Conservation (phyloP, 192 early-diverging fungal species). For the Backusella parvicylindrica region DNA sequence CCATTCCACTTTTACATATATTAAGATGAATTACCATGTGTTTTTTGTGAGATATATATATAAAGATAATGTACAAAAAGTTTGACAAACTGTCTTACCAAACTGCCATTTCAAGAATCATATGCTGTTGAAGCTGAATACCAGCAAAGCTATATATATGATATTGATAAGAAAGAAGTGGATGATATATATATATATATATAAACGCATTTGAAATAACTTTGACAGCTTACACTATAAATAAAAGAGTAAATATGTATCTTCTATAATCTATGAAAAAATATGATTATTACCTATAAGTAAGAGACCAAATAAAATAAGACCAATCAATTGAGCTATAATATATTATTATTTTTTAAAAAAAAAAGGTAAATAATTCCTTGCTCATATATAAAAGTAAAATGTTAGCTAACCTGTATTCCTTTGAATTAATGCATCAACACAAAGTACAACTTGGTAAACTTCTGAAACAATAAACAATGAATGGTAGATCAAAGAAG, state of each 20-base stretch:
- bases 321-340: slow-evolving; percentile 30
- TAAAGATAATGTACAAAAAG: background rate
- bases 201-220: too few species aligned
- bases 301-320: slow-evolving; percentile 31
- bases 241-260: background rate
- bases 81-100: slow-evolving; percentile 14
- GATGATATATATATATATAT: too few species aligned
- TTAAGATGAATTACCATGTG: background rate
- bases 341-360: too few species aligned
- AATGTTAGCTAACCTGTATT: slow-evolving; percentile 29
- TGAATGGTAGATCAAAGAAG: slow-evolving; percentile 39
- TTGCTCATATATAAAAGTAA: background rate
- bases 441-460: slow-evolving; percentile 33
- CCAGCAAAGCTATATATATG: slow-evolving; percentile 27
- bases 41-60: background rate
- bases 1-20: slow-evolving; percentile 21
- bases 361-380: too few species aligned
- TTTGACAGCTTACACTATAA: slow-evolving; percentile 2
- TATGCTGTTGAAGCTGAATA: slow-evolving; percentile 37
- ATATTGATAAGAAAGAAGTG: background rate
- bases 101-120: slow-evolving; percentile 36
- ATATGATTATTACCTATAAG: slow-evolving; percentile 38
- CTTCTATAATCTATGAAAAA: too few species aligned
- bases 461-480: slow-evolving; percentile 34
- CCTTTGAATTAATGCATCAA: slow-evolving; percentile 34